Base-by-base conservation (phyloP, 1,284 basidiomycete species). In the Leccinum subrobustum region DNA sequence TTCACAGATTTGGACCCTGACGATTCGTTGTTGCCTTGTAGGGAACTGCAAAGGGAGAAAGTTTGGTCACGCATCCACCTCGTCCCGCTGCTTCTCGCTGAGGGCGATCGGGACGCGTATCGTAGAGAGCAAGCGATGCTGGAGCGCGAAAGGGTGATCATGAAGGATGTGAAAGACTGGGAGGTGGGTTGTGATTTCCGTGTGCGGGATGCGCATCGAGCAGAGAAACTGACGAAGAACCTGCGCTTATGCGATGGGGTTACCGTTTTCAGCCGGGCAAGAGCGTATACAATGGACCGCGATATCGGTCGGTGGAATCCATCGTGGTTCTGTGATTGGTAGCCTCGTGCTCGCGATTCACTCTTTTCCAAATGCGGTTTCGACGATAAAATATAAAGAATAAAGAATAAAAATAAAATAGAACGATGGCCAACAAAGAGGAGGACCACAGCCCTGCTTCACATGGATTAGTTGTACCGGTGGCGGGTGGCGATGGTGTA, bases 51-150 rank as follows among this genome's bases (percentile, higher is more conserved):
- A 75, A 86, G 97, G 67, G 96, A 99, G 80, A 91, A 92, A 76
- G 87, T 88, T 51, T 98, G 96, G 96, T 94, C 95, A 64, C 86
- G 96, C 66, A 96, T 99, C 73, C 88, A 99, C 80, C 84, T 98
- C 52, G 91, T 96, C 48, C 96, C 96, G 16, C 76, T 98, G 62
- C 83, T 97, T 52, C 83, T 96, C 66, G 96, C 96, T 54, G 96
- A 99, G 76, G 88, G 90, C 14, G 96, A 99, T 79, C 88, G 96
- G 61, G 95, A 96, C 75, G 82, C 84, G 55, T 96, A 92, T 81
- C 84, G 95, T 67, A 85, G 95, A 56, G 80, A 89, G 70, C 83
- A 89, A 70, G 95, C 94, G n/a, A 87, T 88, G 54, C 55, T 91
- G 60, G 89, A 80, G 55, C 79, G 95, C 58, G 96, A 99, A 78